Percentiles rank a stretch among this genome's conserved stretches.
Conservation (phyloP, 495 filamentous ascomycete species). For the Penicillium pulvis region DNA sequence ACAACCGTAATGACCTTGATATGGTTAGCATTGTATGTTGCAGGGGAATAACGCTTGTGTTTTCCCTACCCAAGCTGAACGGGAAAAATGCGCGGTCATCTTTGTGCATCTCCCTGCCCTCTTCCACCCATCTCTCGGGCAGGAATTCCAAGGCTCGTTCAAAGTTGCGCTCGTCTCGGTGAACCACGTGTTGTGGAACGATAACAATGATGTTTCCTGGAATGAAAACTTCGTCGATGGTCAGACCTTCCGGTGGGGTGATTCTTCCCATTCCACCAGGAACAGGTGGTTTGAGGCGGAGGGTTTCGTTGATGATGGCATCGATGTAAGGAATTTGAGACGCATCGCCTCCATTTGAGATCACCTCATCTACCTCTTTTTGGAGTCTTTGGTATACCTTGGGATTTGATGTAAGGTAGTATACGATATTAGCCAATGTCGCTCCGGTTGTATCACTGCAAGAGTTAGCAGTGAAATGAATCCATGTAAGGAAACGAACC, state of each 20-base stretch:
- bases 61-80: constrained; percentile 47
- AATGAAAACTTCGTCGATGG: constrained; percentile 43
- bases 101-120: constrained; percentile 40
- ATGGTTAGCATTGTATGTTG: background rate
- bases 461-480: background rate
- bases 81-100: constrained; percentile 53
- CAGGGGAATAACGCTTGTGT: background rate
- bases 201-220: constrained; percentile 42
- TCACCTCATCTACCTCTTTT: background rate
- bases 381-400: background rate
- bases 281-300: constrained; percentile 32
- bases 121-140: constrained; percentile 57
- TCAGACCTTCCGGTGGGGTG: constrained; percentile 47
- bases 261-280: constrained; percentile 33
- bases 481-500: background rate
- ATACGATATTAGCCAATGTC: background rate
- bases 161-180: constrained; percentile 38
- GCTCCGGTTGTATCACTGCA: background rate
- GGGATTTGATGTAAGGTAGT: constrained; percentile 1
- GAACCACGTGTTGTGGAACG: constrained; percentile 37
- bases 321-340: background rate
- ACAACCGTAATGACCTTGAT: constrained; percentile 11
- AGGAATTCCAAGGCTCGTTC: constrained; percentile 44
- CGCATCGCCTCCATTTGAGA: background rate
- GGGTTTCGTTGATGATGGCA: constrained; percentile 43